Evolutionary conservation across 2,329 filamentous ascomycete genomes (phyloP).

Genomic region (Colletotrichum trifolii): DNA sequence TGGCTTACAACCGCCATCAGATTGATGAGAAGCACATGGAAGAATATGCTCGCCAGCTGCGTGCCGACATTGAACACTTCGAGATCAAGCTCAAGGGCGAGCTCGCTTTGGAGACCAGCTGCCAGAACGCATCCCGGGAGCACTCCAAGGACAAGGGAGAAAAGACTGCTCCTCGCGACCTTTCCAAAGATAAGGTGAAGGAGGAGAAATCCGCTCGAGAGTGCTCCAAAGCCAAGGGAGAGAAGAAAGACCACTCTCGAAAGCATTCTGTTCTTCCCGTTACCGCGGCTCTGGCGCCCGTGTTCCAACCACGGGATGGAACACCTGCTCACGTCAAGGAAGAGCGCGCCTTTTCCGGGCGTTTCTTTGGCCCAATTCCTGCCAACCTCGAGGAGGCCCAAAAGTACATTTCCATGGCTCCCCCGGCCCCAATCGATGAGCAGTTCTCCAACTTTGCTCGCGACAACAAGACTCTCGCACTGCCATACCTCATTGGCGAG

Average conservation of each 20-base stretch:
- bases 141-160: not conserved
- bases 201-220: not conserved
- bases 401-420: slow-evolving; percentile 30
- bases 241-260: not conserved
- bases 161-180: not conserved
- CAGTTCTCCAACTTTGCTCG: slow-evolving; percentile 29
- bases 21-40: slow-evolving; percentile 67
- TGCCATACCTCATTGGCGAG: slow-evolving; percentile 67
- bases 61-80: slow-evolving; percentile 61
- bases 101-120: slow-evolving; percentile 54
- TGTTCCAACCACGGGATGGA: slow-evolving; percentile 56
- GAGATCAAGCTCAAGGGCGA: slow-evolving; percentile 59
- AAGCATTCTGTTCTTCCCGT: slow-evolving; percentile 54
- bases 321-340: not conserved
- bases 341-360: not conserved
- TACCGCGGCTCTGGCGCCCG: slow-evolving; percentile 59
- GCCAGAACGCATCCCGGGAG: not conserved
- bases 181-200: too few relatives aligned
- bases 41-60: slow-evolving; percentile 53
- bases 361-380: slow-evolving; percentile 21
- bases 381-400: slow-evolving; percentile 21
- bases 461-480: slow-evolving; percentile 31
- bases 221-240: not conserved
- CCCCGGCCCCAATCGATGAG: slow-evolving; percentile 24
- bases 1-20: slow-evolving; percentile 71